Conservation (phyloP, 1,284 basidiomycete genomes). For the Malassezia pachydermatis region DNA sequence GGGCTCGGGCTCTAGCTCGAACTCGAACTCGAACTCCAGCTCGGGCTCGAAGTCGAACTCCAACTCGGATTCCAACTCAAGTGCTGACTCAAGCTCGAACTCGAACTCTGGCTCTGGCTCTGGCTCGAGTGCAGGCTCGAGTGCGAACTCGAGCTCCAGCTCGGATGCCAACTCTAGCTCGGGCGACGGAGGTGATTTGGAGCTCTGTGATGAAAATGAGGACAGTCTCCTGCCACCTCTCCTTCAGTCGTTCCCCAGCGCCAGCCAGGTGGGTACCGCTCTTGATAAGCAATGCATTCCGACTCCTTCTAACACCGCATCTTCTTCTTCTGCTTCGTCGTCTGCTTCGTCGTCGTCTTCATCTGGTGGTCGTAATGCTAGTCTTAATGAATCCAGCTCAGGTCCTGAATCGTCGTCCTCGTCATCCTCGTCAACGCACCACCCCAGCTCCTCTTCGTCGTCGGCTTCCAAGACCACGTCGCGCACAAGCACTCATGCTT, state of each 20-base stretch:
- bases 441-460: not conserved
- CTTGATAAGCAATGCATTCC: slow-evolving; percentile 13
- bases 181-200: not conserved
- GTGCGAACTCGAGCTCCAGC: slow-evolving; percentile 4
- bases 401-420: not conserved
- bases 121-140: not conserved
- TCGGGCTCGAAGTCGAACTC: slow-evolving; percentile 3
- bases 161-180: slow-evolving; percentile 3
- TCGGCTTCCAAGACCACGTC: not conserved
- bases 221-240: slow-evolving; percentile 13
- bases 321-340: slow-evolving; percentile 3
- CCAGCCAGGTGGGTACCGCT: slow-evolving; percentile 11
- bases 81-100: slow-evolving; percentile 4
- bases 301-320: slow-evolving; percentile 9
- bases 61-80: slow-evolving; percentile 5
- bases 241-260: slow-evolving; percentile 14
- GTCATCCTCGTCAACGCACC: not conserved
- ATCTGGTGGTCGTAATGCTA: slow-evolving; percentile 7
- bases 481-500: not conserved
- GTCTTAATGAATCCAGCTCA: not conserved
- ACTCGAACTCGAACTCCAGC: not conserved
- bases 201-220: slow-evolving; percentile 10
- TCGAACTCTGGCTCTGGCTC: slow-evolving; percentile 3
- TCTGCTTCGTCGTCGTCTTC: not conserved
- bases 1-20: slow-evolving; percentile 3